A percentile compares a stretch with the other conserved stretches of the same genome.
Evolutionary conservation across 2,329 filamentous ascomycete species (phyloP).

Genomic region (Juglanconis oblonga): DNA sequence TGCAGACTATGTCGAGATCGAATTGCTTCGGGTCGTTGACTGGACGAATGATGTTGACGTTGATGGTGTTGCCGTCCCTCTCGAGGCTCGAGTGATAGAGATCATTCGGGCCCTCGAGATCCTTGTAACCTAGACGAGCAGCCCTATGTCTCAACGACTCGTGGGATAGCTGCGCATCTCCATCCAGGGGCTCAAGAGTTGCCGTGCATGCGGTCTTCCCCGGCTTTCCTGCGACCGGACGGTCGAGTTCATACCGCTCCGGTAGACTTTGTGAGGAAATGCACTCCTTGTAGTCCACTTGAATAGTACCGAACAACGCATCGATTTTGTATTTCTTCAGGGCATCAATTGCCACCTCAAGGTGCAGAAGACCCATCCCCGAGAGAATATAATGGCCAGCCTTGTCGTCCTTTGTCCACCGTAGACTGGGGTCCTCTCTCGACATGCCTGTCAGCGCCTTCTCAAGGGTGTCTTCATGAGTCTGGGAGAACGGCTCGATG

Average conservation of each 20-base stretch:
- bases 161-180: conserved; percentile 24
- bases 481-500: conserved; percentile 67
- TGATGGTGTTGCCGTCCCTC: conserved; percentile 69
- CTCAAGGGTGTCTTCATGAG: conserved; percentile 72
- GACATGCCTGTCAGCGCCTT: conserved; percentile 74
- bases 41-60: conserved; percentile 52
- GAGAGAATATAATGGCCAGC: conserved; percentile 90
- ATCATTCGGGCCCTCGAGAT: conserved; percentile 25
- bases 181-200: conserved; percentile 57
- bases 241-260: conserved; percentile 68
- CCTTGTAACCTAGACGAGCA: conserved; percentile 9
- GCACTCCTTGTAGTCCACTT: conserved; percentile 92
- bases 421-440: conserved; percentile 87
- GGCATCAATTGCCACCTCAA: conserved; percentile 88
- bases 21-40: conserved; percentile 48
- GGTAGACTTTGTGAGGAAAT: conserved; percentile 56
- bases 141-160: conserved; percentile 12
- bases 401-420: conserved; percentile 81
- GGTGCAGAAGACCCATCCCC: conserved; percentile 93
- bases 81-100: conserved; percentile 43
- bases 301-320: conserved; percentile 83
- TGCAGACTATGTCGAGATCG: conserved; percentile 48
- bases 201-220: conserved; percentile 76
- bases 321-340: conserved; percentile 84
- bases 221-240: conserved; percentile 73